Evolutionary conservation across 2,329 filamentous ascomycete species (phyloP).

Genomic region (Tolypocladium amazonense): DNA sequence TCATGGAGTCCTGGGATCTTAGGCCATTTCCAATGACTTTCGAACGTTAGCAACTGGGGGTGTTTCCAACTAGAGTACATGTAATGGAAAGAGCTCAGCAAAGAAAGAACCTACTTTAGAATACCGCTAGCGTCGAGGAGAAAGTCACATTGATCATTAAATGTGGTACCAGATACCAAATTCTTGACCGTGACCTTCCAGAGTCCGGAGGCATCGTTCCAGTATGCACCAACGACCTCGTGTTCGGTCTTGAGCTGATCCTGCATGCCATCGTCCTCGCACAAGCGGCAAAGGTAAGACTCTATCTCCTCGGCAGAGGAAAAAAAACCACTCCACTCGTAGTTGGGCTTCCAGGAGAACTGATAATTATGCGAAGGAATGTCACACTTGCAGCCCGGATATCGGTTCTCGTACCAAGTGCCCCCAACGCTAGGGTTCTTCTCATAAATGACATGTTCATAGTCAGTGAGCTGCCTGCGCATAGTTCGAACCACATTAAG

Average conservation of each 20-base stretch:
- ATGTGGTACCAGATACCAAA: not conserved
- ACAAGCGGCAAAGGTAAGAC: not conserved
- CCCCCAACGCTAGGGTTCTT: not conserved
- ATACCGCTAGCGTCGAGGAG: not conserved
- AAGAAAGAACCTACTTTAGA: not conserved
- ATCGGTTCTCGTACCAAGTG: not conserved
- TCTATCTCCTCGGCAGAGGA: not conserved
- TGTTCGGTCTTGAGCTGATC: not conserved
- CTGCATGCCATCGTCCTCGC: not conserved
- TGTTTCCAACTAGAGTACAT: not conserved
- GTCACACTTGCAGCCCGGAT: not conserved
- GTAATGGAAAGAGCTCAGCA: not conserved
- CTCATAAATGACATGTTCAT: not conserved
- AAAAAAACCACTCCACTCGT: not conserved
- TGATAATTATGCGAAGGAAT: not conserved
- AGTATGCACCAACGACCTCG: not conserved
- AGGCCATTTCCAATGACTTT: not conserved
- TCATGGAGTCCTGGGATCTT: not conserved
- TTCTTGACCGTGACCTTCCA: not conserved
- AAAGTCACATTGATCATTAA: not conserved
- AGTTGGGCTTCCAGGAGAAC: not conserved
- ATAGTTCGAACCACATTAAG: not conserved
- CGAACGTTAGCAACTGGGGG: not conserved
- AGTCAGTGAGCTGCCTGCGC: not conserved
- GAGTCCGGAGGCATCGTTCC: not conserved